Evolutionary conservation across 331 rosid genomes (phyloP), one percentile per base, ranked within the genome.

Genomic region (Rosa hybrid): DNA sequence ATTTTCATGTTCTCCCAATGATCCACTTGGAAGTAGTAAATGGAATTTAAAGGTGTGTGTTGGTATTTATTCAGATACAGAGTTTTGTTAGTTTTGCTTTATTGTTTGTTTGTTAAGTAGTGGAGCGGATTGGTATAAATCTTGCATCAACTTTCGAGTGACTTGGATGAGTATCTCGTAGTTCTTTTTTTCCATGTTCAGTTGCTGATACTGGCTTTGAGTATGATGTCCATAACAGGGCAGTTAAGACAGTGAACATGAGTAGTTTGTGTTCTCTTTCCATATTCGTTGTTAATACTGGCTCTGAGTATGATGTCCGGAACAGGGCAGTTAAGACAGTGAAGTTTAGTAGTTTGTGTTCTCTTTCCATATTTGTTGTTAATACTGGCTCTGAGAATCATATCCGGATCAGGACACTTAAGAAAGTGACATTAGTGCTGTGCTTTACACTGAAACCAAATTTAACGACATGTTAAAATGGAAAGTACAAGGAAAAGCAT

Each of bases 41-140:
- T 96, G 98, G 99, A 96, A 96, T 87, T 89, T 96, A 82, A 90
- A 96, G 99, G 98, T 96, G 68, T 49, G 71, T 79, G 79, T 44
- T 41, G 71, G 64, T 77, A 21, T 74, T 48, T 80, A 57, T 23
- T 59, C 54, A 71, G 56, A 62, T 39, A 20, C 50, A 4, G 45
- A 70, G 8, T 41, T 10, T 10, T 68, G 27, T 42, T 34, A 64
- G 3, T 27, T 18, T 41, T 39, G 3, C 49, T 17, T 20, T 20
- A 7, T 18, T 45, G 70, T 18, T 41, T 39, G 3, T 38, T 18
- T 34, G 13, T 18, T 38, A 62, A 57, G 51, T 39, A 10, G 12
- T 20, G 30, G 39, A 38, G 48, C 38, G 42, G 51, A 41, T 57
- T 74, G 67, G 11, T 38, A 25, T 62, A 34, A 49, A 74, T n/a